Evolutionary conservation across 768 basidiomycete genomes (phyloP).

Genomic region (Amanita fuliginea): DNA sequence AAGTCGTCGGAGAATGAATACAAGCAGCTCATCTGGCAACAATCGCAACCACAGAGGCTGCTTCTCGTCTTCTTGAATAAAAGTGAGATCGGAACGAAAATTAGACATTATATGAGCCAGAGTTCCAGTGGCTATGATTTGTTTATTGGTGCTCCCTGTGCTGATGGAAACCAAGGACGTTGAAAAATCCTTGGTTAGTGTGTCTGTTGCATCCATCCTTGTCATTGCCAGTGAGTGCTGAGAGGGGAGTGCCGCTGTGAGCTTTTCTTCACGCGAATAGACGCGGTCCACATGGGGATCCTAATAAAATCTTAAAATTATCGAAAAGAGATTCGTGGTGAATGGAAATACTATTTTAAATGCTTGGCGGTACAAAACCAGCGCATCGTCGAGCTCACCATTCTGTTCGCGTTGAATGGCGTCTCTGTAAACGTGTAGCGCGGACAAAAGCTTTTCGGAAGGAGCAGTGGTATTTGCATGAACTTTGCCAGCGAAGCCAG

Average conservation of each 20-base stretch:
- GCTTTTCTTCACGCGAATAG: constrained; percentile 50
- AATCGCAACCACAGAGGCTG: constrained; percentile 40
- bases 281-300: constrained; percentile 67
- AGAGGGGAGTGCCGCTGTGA: constrained; percentile 22
- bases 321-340: neutral
- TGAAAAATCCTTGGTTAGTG: constrained; percentile 17
- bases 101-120: constrained; percentile 35
- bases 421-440: constrained; percentile 54
- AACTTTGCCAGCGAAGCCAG: no score
- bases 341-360: constrained; percentile 44
- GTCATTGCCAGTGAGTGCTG: constrained; percentile 6
- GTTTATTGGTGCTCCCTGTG: constrained; percentile 7
- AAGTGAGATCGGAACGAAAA: constrained; percentile 40
- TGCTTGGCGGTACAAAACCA: constrained; percentile 67
- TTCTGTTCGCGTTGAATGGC: constrained; percentile 68
- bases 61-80: constrained; percentile 62
- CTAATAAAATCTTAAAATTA: constrained; percentile 11
- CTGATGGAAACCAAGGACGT: constrained; percentile 15
- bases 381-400: constrained; percentile 66
- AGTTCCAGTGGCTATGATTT: constrained; percentile 21
- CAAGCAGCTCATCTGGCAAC: constrained; percentile 70
- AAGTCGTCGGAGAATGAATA: constrained; percentile 54
- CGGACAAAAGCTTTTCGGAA: constrained; percentile 28
- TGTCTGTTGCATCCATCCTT: constrained; percentile 9
- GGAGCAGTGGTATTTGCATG: neutral